Evolutionary conservation across 257 asterid species (phyloP), one percentile per base, ranked within the genome.

Genomic region (Nicotiana paniculata): DNA sequence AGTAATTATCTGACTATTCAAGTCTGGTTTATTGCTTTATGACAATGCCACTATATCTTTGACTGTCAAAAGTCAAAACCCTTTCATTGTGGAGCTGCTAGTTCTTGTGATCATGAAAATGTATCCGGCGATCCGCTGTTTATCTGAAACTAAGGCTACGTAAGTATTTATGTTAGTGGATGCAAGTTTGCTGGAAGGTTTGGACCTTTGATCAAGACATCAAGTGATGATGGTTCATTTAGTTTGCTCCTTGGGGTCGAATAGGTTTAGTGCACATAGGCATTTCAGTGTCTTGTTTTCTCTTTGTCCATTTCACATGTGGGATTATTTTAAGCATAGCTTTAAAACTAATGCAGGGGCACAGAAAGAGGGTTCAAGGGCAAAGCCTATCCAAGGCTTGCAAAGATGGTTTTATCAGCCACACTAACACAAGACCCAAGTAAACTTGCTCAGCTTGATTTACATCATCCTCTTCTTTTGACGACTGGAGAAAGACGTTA

Each of bases 371-470:
- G 98, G 32, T 92, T 91, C 90, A 92, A 88, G 85, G 93, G 90
- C 67, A 92, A 87, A 85, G 87, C 92, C 21, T 85, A 81, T 72
- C 98, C 98, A 75, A 91, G 98, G 89, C 94, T 93, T 59, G 88
- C 81, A 83, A 95, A 93, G 93, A 92, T 95, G 95, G 90, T 92
- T 84, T 87, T 92, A 81, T 95, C 99, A 54, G 99, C 98, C 81
- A 95, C 99, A 83, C 86, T 93, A 86, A 95, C 99, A n/a, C 98
- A 90, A 83, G 98, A 92, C 85, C 99, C 99, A 9, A 90, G 98
- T 86, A 93, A 95, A 90, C 96, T 95, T 61, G 91, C 93, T 1
- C 97, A 91, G 90, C 99, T 95, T 83, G 92, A 90, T 84, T 90
- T 95, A 84, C 97, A 92, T 87, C 96, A 91, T 84, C 98, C 99